Evolutionary conservation across 345 rosid species (phyloP), one percentile per base, ranked within the genome.

Genomic region (Pelargonium nanum): DNA sequence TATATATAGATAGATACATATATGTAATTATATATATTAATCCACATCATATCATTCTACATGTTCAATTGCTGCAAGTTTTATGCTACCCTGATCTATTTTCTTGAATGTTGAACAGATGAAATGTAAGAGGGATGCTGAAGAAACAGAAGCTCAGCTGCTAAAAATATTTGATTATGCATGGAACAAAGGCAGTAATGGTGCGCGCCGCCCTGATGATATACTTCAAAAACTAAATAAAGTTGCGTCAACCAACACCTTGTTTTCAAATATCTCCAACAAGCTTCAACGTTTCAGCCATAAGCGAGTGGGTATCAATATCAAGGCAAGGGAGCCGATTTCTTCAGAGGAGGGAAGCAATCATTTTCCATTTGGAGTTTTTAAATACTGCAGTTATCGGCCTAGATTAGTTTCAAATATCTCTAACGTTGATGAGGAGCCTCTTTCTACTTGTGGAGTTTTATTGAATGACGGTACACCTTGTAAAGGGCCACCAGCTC

Each of bases 161-260:
- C 80, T 92, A 22, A 25, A 63, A 19, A 81, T 77, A 34, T 89
- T 89, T 68, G 96, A 92, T 60, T 92, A 89, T 69, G 98, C 93
- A 22, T 92, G 96, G 98, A 92, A 92, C 69, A 89, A 82, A 80
- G 91, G 89, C 4, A 62, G 81, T 30, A 89, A 92, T 19, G 89
- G 84, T 59, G 67, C 60, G 28, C 81, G 96, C 1, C 85, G 95
- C 28, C 93, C 79, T 21, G 22, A 68, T 54, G 91, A 82, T 63
- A 59, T 89, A 44, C 76, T 85, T 26, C 23, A 40, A 63, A 87
- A 85, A 66, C 83, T 92, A 10, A 57, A 74, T 13, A 66, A 80
- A 65, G 56, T 60, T 45, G 59, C 70, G 61, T 80, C 85, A 50
- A 59, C 62, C 40, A 72, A 58, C 34, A 34, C 44, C 63, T 65